These are phyloP conservation scores for Prunus campanulata DNA, from an alignment of 306 rosid species.

Conservation along the genomic window DNA sequence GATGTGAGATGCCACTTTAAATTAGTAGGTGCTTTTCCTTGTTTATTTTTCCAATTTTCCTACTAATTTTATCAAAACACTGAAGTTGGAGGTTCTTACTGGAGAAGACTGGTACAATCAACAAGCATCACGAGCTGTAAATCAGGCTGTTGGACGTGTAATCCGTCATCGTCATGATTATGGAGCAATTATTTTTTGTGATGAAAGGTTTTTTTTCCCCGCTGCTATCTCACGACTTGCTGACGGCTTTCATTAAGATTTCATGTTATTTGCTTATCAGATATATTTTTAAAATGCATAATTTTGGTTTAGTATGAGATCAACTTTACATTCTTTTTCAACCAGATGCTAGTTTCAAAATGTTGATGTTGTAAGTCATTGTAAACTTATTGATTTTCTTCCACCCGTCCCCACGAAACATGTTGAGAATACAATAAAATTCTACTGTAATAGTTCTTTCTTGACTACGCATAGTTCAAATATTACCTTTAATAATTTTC, in stretches of 20 bases:
- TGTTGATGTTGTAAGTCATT: background rate
- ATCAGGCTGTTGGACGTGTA: slow-evolving; percentile 97
- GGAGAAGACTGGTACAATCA: slow-evolving; percentile 97
- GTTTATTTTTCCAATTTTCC: background rate
- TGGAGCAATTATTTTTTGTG: slow-evolving; percentile 90
- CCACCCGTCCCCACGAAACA: background rate
- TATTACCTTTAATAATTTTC: background rate
- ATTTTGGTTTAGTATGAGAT: background rate
- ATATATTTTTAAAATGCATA: background rate
- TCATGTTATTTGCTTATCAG: background rate
- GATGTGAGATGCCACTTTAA: slow-evolving; percentile 8
- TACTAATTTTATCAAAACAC: slow-evolving; percentile 7
- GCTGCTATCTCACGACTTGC: background rate
- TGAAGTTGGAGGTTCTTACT: slow-evolving; percentile 46
- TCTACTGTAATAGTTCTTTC: background rate
- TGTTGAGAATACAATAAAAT: background rate
- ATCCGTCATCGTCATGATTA: slow-evolving; percentile 97
- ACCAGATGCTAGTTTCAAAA: background rate
- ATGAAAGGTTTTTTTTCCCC: slow-evolving; percentile 66
- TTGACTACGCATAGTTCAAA: background rate
- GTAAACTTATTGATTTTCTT: background rate
- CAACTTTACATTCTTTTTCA: background rate
- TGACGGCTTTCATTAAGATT: background rate
- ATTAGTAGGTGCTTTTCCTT: background rate
- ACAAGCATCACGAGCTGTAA: slow-evolving; percentile 94